phyloP scores from a whole-genome alignment of 2,329 filamentous ascomycete species.

The Aureobasidium sp. region DNA sequence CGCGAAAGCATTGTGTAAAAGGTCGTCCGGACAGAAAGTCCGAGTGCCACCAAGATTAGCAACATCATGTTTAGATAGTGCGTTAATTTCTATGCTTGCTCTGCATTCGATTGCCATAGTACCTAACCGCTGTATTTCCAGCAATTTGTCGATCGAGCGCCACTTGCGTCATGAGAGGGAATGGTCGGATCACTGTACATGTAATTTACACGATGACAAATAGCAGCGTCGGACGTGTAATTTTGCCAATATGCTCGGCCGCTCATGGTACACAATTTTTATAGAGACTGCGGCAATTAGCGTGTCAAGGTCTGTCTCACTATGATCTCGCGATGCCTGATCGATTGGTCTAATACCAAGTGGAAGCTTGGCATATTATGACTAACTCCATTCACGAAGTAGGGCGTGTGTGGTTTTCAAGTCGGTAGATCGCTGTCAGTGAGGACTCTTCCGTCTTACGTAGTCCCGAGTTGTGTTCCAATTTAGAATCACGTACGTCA shows the following conservation, averaged over 20 bases:
- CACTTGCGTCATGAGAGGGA: background rate
- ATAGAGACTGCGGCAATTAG: too few species aligned
- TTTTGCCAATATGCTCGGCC: background rate
- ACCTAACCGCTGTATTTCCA: background rate
- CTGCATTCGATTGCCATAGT: background rate
- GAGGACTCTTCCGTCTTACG: background rate
- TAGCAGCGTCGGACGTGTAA: background rate
- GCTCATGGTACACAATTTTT: too few species aligned
- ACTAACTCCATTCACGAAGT: too few species aligned
- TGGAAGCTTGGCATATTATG: too few species aligned
- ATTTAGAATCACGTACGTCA: background rate
- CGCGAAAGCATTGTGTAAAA: conserved; percentile 3
- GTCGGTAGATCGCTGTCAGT: too few species aligned
- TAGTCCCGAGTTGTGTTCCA: conserved; percentile 1
- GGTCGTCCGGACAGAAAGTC: conserved; percentile 1
- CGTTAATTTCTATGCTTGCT: background rate
- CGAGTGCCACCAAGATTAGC: background rate
- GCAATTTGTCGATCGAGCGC: background rate
- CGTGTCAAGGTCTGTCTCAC: too few species aligned
- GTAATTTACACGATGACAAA: background rate
- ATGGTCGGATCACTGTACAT: background rate
- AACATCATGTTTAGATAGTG: background rate
- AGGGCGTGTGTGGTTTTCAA: too few species aligned
- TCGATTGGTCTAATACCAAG: too few species aligned
- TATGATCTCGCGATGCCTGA: too few species aligned